These are phyloP conservation scores for Cardamine chenopodiifolia DNA, from an alignment of 345 rosid species.

Conservation along the genomic window DNA sequence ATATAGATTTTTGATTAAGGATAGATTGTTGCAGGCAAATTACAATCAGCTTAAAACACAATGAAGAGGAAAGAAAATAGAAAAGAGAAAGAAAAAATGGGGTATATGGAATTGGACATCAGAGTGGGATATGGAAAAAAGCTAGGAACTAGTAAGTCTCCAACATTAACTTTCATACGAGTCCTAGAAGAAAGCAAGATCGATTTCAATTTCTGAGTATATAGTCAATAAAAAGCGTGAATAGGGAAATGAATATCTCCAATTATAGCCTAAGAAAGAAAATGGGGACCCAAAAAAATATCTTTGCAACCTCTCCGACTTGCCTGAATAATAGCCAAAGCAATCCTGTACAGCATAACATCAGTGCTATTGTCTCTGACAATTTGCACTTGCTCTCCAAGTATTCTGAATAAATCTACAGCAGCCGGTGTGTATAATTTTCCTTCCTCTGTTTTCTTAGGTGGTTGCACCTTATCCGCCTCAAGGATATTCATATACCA, in stretches of 20 bases:
- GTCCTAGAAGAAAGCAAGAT: conserved; percentile 17
- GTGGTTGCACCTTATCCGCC: conserved; percentile 96
- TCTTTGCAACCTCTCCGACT: conserved; percentile 40
- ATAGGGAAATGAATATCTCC: background rate
- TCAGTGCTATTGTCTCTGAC: conserved; percentile 98
- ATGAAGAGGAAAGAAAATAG: conserved; percentile 2
- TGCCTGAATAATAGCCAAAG: conserved; percentile 93
- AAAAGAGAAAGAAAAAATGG: background rate
- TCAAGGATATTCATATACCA: conserved; percentile 97
- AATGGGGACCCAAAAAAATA: background rate
- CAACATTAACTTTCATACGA: conserved; percentile 9
- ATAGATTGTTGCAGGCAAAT: background rate
- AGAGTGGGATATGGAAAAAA: background rate
- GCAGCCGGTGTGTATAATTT: conserved; percentile 99
- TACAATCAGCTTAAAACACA: conserved; percentile 11
- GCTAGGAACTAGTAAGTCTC: conserved; percentile 5
- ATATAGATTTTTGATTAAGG: background rate
- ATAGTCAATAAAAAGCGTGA: conserved; percentile 5
- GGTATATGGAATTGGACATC: background rate
- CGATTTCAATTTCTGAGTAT: background rate
- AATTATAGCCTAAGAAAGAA: conserved; percentile 21
- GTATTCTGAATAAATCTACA: conserved; percentile 97
- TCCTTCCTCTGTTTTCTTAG: conserved; percentile 98
- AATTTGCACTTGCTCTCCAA: conserved; percentile 98
- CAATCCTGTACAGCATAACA: conserved; percentile 93